These are phyloP conservation scores for Leccinellum luteum DNA, from an alignment of 768 basidiomycete species.

Conservation along the genomic window DNA sequence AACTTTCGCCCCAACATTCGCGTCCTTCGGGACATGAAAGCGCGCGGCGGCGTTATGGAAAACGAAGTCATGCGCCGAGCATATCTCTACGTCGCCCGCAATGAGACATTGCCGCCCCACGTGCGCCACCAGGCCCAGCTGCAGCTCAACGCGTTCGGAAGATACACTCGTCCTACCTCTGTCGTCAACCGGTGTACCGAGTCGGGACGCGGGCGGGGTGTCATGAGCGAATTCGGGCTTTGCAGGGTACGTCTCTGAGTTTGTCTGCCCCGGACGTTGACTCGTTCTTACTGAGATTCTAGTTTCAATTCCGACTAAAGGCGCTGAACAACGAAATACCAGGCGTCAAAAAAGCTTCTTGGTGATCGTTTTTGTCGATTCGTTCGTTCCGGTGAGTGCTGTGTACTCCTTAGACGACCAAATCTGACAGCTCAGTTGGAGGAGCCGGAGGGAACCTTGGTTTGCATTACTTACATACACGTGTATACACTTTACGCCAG, in stretches of 20 bases:
- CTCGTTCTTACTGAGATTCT: not conserved
- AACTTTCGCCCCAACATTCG: slow-evolving; percentile 40
- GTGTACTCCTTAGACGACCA: not conserved
- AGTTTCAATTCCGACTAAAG: slow-evolving; percentile 91
- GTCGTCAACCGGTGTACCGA: slow-evolving; percentile 89
- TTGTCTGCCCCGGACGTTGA: not conserved
- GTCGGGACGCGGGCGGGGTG: slow-evolving; percentile 82
- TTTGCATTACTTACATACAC: not conserved
- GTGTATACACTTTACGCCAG: slow-evolving; percentile 9
- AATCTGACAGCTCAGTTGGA: not conserved
- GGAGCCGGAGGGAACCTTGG: not conserved
- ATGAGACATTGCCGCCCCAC: slow-evolving; percentile 82
- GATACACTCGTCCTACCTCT: slow-evolving; percentile 78
- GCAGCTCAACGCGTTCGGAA: slow-evolving; percentile 84
- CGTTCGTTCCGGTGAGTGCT: not conserved
- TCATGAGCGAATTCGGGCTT: slow-evolving; percentile 86
- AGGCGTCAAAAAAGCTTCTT: slow-evolving; percentile 89
- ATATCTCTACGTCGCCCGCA: slow-evolving; percentile 91
- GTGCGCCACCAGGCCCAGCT: slow-evolving; percentile 93
- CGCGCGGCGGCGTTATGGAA: slow-evolving; percentile 63
- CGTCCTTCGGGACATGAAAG: slow-evolving; percentile 76
- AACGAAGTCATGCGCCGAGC: slow-evolving; percentile 85
- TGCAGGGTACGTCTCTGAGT: slow-evolving; percentile 55
- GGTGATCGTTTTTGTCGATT: slow-evolving; percentile 45
- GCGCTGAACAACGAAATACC: slow-evolving; percentile 79